Evolutionary conservation across 495 filamentous ascomycete species (phyloP), one percentile per base, ranked within the genome.

Genomic region (Aspergillus ostianus): DNA sequence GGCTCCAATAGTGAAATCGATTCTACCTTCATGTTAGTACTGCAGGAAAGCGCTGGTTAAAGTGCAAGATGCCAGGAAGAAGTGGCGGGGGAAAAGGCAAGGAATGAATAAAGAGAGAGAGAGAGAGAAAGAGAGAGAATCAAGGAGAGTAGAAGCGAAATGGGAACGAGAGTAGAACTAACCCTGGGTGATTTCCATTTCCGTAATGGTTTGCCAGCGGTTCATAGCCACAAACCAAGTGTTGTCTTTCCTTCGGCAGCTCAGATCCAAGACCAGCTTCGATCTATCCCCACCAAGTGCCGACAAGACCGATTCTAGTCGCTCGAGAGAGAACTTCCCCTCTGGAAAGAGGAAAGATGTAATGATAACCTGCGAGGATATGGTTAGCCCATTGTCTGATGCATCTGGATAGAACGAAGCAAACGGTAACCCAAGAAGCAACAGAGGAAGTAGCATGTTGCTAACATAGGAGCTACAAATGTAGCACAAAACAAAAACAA

Each of bases 191-290:
- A 98, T 85, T 67, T 97, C 93, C 87, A 95, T 92, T 69, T 96
- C 90, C 1, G 94, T 98, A 58, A 98, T 86, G 4, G 90, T 93
- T 77, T 97, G 93, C 94, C 94, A 98, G 73, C 95, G 93, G 70
- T 98, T 88, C 91, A 94, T 98, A 46, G 94, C 93, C 29, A 98
- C 93, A 60, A 91, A 88, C 93, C 94, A 98, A 13, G 84, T 82
- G 15, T 84, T 77, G 18, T 82, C 90, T 57, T 85, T 84, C 48
- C 84, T 77, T 47, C 94, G 84, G 67, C 94, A 98, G 68, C 90
- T 95, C 19, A 98, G 82, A 73, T 98, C 94, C 69, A 98, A 90
- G 58, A 98, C 94, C 51, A 98, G 82, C 73, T 91, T 93, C 53
- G 80, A 79, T 64, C 80, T 89, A 70, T 93, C 87, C 36, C 87